Evolutionary conservation across 2,329 filamentous ascomycete species (phyloP).

Genomic region (Fusarium luffae): DNA sequence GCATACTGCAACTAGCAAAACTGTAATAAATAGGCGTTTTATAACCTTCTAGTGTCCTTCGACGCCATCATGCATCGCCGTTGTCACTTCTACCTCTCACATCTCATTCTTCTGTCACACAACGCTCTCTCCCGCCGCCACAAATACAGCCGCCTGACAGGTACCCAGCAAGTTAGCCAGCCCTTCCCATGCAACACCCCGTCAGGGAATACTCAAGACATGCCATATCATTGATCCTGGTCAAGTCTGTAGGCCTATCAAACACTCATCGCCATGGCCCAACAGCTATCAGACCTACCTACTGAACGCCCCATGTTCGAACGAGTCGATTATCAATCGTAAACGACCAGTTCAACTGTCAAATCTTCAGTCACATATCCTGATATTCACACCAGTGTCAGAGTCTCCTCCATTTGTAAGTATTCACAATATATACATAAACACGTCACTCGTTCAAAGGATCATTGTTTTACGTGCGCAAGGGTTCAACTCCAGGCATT

Average conservation of each 20-base stretch:
- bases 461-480: constrained; percentile 10
- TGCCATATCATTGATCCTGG: background rate
- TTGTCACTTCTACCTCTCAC: constrained; percentile 18
- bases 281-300: background rate
- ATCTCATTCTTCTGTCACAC: constrained; percentile 14
- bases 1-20: background rate
- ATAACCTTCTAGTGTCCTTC: constrained; percentile 18
- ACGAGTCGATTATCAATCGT: background rate
- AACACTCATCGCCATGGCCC: background rate
- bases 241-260: constrained; percentile 7
- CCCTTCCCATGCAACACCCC: background rate
- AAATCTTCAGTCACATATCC: too few relatives aligned
- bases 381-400: background rate
- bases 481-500: constrained; percentile 45
- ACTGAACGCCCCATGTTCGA: background rate
- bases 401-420: background rate
- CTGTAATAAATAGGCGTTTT: background rate
- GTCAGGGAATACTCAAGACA: background rate
- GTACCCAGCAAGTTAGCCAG: background rate
- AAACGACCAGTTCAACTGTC: background rate
- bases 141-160: constrained; percentile 7
- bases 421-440: background rate
- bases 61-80: constrained; percentile 34
- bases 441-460: constrained; percentile 3
- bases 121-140: constrained; percentile 21